phyloP scores from a whole-genome alignment of 2,329 filamentous ascomycete genomes.

The Botrytis medusae region DNA sequence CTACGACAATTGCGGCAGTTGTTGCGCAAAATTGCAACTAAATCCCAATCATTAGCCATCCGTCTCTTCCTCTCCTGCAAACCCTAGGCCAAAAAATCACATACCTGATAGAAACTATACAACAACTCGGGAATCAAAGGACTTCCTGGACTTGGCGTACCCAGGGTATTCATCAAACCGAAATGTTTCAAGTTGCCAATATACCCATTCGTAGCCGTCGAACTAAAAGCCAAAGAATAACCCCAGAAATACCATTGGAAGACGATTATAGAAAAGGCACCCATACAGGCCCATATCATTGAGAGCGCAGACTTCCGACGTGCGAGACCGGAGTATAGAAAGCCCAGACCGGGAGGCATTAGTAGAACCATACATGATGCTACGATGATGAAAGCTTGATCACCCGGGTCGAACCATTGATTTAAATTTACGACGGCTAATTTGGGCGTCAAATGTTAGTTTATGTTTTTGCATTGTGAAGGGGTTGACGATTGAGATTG shows the following conservation, averaged over 20 bases:
- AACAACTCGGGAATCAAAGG: slow-evolving; percentile 85
- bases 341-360: slow-evolving; percentile 96
- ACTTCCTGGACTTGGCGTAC: slow-evolving; percentile 80
- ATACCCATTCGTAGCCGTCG: slow-evolving; percentile 77
- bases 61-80: background rate
- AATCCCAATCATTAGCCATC: background rate
- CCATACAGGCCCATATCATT: slow-evolving; percentile 97
- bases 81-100: background rate
- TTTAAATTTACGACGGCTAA: slow-evolving; percentile 84
- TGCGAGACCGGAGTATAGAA: slow-evolving; percentile 97
- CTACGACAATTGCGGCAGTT: slow-evolving; percentile 87
- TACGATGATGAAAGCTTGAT: slow-evolving; percentile 91
- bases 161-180: slow-evolving; percentile 82
- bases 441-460: slow-evolving; percentile 23
- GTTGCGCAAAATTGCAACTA: slow-evolving; percentile 97
- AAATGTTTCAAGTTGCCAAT: slow-evolving; percentile 91
- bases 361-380: slow-evolving; percentile 89
- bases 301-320: slow-evolving; percentile 95
- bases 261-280: slow-evolving; percentile 82
- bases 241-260: slow-evolving; percentile 99
- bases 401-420: slow-evolving; percentile 90
- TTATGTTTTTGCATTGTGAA: background rate
- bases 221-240: slow-evolving; percentile 90
- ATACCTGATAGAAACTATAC: slow-evolving; percentile 89
- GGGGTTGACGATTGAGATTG: background rate